Conservation (phyloP, 192 early-diverging fungal genomes). For the Martensiomyces pterosporus region DNA sequence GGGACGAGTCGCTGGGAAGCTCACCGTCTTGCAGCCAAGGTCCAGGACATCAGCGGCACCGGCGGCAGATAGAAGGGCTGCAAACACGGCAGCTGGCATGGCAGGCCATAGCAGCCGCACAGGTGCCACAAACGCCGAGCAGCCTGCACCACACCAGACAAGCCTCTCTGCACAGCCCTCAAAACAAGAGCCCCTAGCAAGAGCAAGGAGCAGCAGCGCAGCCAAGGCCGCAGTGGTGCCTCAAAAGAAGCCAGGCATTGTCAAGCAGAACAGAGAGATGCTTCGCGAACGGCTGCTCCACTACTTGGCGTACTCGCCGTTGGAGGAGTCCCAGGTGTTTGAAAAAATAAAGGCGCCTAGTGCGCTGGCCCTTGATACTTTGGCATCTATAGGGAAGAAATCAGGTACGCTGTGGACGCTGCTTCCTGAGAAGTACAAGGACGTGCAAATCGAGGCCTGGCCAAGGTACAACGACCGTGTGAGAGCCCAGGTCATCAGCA, state of each 20-base stretch:
- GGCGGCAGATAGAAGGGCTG: no score
- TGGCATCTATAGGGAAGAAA: conserved; percentile 8
- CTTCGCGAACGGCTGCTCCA: conserved; percentile 34
- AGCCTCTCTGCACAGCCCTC: no score
- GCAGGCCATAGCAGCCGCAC: no score
- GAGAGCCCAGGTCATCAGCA: conserved; percentile 33
- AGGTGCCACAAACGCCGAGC: no score
- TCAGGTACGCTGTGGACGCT: conserved; percentile 41
- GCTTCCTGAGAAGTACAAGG: conserved; percentile 44
- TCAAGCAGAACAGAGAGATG: conserved; percentile 36
- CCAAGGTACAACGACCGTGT: conserved; percentile 39
- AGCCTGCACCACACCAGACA: no score
- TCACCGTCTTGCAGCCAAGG: conserved; percentile 15
- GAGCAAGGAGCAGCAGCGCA: background rate
- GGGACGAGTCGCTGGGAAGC: conserved; percentile 33
- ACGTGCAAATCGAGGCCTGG: conserved; percentile 55
- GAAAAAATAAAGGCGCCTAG: conserved; percentile 17
- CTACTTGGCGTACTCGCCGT: conserved; percentile 20
- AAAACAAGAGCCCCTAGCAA: no score
- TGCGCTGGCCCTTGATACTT: conserved; percentile 13
- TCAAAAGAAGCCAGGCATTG: conserved; percentile 43
- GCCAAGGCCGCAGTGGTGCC: conserved; percentile 6
- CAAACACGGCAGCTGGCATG: no score
- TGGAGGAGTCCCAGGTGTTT: conserved; percentile 12
- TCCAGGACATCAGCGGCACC: background rate